phyloP scores from a whole-genome alignment of 1,284 basidiomycete species.

The Sanghuangporus sanghuang region DNA sequence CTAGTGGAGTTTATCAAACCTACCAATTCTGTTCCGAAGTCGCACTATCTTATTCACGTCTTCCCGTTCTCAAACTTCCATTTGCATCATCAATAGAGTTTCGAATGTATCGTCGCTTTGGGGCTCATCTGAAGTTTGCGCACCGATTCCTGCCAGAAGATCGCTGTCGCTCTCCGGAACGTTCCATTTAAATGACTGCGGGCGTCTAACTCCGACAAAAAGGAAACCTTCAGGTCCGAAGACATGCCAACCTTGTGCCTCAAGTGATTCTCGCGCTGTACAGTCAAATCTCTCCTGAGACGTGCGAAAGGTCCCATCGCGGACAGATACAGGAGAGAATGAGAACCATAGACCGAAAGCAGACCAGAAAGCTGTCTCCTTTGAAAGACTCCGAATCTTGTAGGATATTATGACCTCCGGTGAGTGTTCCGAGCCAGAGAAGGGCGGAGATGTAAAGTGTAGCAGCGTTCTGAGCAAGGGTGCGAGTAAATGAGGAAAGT shows the following conservation, averaged over 20 bases:
- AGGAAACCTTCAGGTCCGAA: slow-evolving; percentile 39
- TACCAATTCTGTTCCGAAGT: neutral
- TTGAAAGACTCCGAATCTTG: slow-evolving; percentile 71
- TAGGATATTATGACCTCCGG: slow-evolving; percentile 57
- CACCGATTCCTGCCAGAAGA: slow-evolving; percentile 51
- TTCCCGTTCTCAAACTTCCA: slow-evolving; percentile 24
- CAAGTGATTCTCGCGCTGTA: neutral
- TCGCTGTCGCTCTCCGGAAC: slow-evolving; percentile 49
- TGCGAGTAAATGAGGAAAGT: slow-evolving; percentile 68
- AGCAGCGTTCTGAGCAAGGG: slow-evolving; percentile 67
- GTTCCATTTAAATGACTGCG: slow-evolving; percentile 50
- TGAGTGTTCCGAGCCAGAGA: slow-evolving; percentile 20
- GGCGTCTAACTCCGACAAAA: slow-evolving; percentile 53
- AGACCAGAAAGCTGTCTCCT: slow-evolving; percentile 78
- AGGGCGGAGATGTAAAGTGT: slow-evolving; percentile 53
- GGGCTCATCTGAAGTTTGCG: slow-evolving; percentile 33
- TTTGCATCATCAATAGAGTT: slow-evolving; percentile 52
- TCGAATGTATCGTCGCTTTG: slow-evolving; percentile 68
- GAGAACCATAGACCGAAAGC: slow-evolving; percentile 81
- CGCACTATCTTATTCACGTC: neutral
- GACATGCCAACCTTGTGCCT: slow-evolving; percentile 26
- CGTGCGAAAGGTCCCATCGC: slow-evolving; percentile 7
- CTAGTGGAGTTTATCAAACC: neutral
- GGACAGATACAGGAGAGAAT: slow-evolving; percentile 55
- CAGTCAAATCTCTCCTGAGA: neutral